Conservation (phyloP, 139 green algal genomes). For the Chlorella sp. region DNA sequence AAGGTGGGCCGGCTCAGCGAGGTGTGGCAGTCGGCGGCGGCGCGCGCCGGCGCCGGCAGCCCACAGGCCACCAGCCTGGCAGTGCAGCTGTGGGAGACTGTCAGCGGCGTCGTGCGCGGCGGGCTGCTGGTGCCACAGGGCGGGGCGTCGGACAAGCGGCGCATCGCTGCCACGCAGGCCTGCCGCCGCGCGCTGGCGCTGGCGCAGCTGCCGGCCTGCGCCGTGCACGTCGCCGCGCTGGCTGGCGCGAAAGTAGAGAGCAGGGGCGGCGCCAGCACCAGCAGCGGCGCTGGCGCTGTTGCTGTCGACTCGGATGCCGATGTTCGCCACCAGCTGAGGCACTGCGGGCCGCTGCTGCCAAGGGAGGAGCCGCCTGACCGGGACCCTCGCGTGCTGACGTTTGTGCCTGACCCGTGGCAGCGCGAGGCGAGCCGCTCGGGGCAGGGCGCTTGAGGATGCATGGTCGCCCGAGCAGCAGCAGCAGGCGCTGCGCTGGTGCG, state of each 20-base stretch:
- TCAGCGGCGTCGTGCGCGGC: background rate
- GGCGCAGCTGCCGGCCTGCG: background rate
- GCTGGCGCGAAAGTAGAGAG: background rate
- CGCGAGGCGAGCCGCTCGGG: conserved; percentile 4
- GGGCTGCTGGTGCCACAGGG: background rate
- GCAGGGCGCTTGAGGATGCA: background rate
- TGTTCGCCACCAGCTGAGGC: conserved; percentile 24
- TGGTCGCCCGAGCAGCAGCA: background rate
- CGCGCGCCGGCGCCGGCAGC: too few relatives aligned
- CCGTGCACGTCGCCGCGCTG: background rate
- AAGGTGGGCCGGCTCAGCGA: background rate
- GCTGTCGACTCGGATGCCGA: too few relatives aligned
- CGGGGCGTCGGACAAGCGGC: background rate
- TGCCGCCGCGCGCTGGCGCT: background rate
- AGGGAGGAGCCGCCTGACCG: background rate
- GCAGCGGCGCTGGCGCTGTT: background rate
- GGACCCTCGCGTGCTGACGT: conserved; percentile 31
- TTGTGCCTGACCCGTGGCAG: conserved; percentile 43
- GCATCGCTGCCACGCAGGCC: background rate
- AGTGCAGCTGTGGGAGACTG: background rate
- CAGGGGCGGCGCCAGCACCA: background rate
- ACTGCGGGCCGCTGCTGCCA: conserved; percentile 38
- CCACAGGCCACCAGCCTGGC: background rate
- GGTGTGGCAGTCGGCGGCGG: background rate
- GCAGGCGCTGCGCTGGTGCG: background rate